Evolutionary conservation across 768 basidiomycete species (phyloP).

Genomic region (Lentinus tigrinus): DNA sequence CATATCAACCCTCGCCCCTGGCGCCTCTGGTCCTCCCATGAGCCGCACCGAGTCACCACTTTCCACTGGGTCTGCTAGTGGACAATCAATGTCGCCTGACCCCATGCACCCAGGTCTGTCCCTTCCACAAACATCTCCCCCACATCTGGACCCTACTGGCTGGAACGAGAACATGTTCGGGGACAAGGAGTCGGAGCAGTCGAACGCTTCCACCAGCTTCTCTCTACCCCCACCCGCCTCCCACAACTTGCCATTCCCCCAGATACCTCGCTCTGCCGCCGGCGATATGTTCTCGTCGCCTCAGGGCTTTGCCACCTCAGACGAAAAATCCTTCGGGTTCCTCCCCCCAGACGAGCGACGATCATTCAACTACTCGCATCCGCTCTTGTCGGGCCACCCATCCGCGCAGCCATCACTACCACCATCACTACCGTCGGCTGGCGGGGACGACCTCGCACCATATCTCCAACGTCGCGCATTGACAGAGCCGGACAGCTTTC

Average conservation of each 20-base stretch:
- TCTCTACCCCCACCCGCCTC: slow-evolving; percentile 35
- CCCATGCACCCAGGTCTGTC: slow-evolving; percentile 33
- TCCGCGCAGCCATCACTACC: slow-evolving; percentile 8
- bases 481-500: slow-evolving; percentile 55
- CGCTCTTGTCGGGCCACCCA: slow-evolving; percentile 29
- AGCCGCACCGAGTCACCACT: slow-evolving; percentile 33
- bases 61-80: slow-evolving; percentile 49
- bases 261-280: slow-evolving; percentile 9
- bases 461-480: slow-evolving; percentile 56
- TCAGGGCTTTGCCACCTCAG: slow-evolving; percentile 9
- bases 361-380: slow-evolving; percentile 34
- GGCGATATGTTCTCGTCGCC: slow-evolving; percentile 9
- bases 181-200: slow-evolving; percentile 17
- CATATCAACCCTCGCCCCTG: slow-evolving; percentile 17
- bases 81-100: slow-evolving; percentile 60
- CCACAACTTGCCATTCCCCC: slow-evolving; percentile 8
- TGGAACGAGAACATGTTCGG: slow-evolving; percentile 23
- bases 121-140: slow-evolving; percentile 11
- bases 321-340: slow-evolving; percentile 16
- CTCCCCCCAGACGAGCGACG: slow-evolving; percentile 13
- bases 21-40: slow-evolving; percentile 16
- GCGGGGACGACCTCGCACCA: slow-evolving; percentile 29
- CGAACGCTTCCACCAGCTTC: slow-evolving; percentile 32
- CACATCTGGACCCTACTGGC: slow-evolving; percentile 12
- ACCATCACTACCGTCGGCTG: slow-evolving; percentile 18